These are phyloP conservation scores for Chaetomium sp. DNA, from an alignment of 2,329 filamentous ascomycete species.

Conservation along the genomic window DNA sequence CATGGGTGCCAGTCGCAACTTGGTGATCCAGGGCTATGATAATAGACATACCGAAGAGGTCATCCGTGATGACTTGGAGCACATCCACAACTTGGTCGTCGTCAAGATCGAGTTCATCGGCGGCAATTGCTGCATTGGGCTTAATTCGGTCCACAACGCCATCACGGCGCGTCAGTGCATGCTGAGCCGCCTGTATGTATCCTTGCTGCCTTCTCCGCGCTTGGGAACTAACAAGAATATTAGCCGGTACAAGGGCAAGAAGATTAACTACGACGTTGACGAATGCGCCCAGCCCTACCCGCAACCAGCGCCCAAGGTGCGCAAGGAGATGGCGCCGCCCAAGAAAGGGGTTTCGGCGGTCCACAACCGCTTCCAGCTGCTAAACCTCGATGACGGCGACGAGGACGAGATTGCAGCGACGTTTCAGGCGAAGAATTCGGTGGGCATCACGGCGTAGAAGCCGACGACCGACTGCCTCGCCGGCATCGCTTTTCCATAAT, in stretches of 20 bases:
- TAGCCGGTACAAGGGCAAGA: constrained; percentile 68
- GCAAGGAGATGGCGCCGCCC: constrained; percentile 36
- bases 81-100: constrained; percentile 78
- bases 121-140: constrained; percentile 67
- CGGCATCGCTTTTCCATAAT: not conserved
- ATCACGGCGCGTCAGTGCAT: constrained; percentile 77
- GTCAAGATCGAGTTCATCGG: constrained; percentile 63
- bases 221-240: constrained; percentile 30
- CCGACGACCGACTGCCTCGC: not conserved
- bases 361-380: constrained; percentile 64
- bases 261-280: constrained; percentile 71
- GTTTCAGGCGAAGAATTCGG: constrained; percentile 33
- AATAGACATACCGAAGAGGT: constrained; percentile 61
- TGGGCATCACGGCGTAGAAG: constrained; percentile 37
- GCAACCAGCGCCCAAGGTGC: constrained; percentile 31
- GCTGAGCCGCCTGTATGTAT: constrained; percentile 60
- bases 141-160: constrained; percentile 76
- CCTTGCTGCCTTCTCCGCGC: not conserved
- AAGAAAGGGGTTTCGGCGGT: constrained; percentile 44
- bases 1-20: constrained; percentile 70
- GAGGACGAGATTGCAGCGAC: constrained; percentile 42
- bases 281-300: constrained; percentile 67
- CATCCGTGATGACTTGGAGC: constrained; percentile 74
- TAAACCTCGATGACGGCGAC: constrained; percentile 53
- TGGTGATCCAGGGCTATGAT: constrained; percentile 65